These are phyloP conservation scores for Trichoderma atrobrunneum DNA, from an alignment of 2,329 filamentous ascomycete genomes.

Conservation along the genomic window DNA sequence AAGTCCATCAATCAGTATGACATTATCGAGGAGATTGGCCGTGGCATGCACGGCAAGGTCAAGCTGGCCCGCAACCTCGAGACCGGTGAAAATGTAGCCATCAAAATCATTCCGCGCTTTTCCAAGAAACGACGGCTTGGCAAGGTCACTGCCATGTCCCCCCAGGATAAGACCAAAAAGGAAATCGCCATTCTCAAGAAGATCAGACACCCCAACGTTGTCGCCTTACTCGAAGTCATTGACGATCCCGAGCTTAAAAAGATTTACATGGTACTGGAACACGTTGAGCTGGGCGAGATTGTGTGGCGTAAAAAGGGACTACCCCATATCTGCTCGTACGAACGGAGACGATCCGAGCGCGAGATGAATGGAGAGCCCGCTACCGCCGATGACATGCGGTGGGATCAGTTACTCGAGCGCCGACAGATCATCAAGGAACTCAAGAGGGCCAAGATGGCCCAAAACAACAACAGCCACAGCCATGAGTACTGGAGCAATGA, in stretches of 20 bases:
- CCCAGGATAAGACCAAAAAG: conserved; percentile 80
- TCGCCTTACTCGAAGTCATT: conserved; percentile 92
- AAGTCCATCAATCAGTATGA: conserved; percentile 98
- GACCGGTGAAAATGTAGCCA: conserved; percentile 78
- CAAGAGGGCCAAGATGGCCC: conserved; percentile 54
- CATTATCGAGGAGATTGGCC: conserved; percentile 91
- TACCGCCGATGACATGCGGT: conserved; percentile 58
- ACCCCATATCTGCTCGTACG: conserved; percentile 76
- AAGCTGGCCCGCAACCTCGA: conserved; percentile 83
- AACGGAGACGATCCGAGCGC: conserved; percentile 75
- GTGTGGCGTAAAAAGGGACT: conserved; percentile 88
- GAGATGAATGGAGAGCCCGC: conserved; percentile 62
- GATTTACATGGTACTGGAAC: conserved; percentile 96
- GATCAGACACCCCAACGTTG: conserved; percentile 94
- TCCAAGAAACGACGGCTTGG: conserved; percentile 92
- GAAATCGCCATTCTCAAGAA: conserved; percentile 99
- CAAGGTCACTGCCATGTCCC: conserved; percentile 64
- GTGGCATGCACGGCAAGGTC: conserved; percentile 95
- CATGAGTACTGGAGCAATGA: conserved; percentile 81
- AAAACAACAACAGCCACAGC: conserved; percentile 46
- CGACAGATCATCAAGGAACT: conserved; percentile 56
- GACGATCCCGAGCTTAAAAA: conserved; percentile 95
- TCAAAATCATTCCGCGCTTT: conserved; percentile 97
- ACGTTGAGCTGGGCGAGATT: conserved; percentile 90
- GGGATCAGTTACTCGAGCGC: conserved; percentile 57